Conservation (phyloP, 1,284 basidiomycete genomes). For the Earliella scabrosa region DNA sequence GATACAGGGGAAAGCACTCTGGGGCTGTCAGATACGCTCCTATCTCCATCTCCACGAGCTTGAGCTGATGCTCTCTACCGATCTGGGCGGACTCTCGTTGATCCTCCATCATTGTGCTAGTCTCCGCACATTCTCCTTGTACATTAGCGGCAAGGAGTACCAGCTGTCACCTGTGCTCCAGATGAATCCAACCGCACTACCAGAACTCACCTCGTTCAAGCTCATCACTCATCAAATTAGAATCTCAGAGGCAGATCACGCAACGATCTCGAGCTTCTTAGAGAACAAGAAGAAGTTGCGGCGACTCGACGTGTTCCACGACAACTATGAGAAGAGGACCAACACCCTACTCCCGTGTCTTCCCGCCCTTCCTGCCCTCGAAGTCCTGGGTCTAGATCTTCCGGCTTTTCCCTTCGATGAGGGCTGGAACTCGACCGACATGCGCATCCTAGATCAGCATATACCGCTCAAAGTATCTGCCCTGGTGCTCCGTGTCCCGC, state of each 20-base stretch:
- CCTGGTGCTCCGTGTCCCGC: background rate
- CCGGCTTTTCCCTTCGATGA: background rate
- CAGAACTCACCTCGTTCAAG: slow-evolving; percentile 18
- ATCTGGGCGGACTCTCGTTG: background rate
- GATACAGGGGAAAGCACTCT: background rate
- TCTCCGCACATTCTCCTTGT: background rate
- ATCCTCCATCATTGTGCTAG: background rate
- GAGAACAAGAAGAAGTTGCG: slow-evolving; percentile 9
- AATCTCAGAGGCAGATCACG: too few relatives aligned
- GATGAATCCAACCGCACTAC: slow-evolving; percentile 7
- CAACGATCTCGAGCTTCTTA: slow-evolving; percentile 13
- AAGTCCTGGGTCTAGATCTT: slow-evolving; percentile 8
- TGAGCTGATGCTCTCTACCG: background rate
- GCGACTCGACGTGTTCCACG: slow-evolving; percentile 8
- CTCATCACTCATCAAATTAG: background rate
- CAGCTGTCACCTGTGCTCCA: background rate
- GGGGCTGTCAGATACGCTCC: background rate
- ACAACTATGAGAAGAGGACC: background rate
- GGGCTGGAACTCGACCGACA: background rate
- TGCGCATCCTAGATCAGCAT: background rate
- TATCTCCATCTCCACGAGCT: background rate
- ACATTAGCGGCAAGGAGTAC: background rate
- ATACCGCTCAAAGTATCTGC: background rate
- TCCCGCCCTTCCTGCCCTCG: slow-evolving; percentile 3
- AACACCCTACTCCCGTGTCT: background rate